These are phyloP conservation scores for Myxozyma sirexii DNA, from an alignment of 805 yeast species.

Conservation along the genomic window DNA sequence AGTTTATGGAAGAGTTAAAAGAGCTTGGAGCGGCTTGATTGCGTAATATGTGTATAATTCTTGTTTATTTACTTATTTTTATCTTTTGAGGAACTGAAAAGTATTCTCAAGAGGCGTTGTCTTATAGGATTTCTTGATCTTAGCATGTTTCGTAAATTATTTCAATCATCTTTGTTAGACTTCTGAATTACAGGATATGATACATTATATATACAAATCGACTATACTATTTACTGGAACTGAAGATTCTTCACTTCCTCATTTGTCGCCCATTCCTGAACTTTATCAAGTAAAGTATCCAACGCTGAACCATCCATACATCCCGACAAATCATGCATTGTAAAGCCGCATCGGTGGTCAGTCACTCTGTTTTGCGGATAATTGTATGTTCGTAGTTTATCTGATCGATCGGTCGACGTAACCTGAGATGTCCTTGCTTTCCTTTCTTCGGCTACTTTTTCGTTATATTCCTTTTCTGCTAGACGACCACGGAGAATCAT, in stretches of 20 bases:
- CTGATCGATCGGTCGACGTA: conserved; percentile 83
- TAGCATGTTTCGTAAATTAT: background rate
- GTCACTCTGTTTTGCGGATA: conserved; percentile 91
- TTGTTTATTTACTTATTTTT: background rate
- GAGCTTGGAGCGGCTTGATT: conserved; percentile 41
- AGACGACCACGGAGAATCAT: conserved; percentile 77
- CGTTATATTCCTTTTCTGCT: conserved; percentile 75
- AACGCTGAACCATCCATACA: conserved; percentile 56
- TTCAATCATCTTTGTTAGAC: too few species aligned
- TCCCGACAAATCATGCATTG: conserved; percentile 73
- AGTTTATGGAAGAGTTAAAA: conserved; percentile 68
- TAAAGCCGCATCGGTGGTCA: conserved; percentile 85
- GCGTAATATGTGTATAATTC: background rate
- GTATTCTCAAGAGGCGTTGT: too few species aligned
- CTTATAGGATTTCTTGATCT: too few species aligned
- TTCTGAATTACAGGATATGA: background rate
- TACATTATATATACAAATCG: conserved; percentile 11
- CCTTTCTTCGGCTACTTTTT: conserved; percentile 65
- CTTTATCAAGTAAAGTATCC: conserved; percentile 29
- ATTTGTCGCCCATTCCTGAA: conserved; percentile 32
- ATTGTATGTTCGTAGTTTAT: conserved; percentile 91
- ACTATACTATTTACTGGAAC: background rate
- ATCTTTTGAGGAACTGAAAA: background rate
- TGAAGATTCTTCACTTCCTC: conserved; percentile 28
- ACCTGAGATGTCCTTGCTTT: conserved; percentile 79